phyloP scores from a whole-genome alignment of 352 stramenopile species.

The Pythium dissimile region DNA sequence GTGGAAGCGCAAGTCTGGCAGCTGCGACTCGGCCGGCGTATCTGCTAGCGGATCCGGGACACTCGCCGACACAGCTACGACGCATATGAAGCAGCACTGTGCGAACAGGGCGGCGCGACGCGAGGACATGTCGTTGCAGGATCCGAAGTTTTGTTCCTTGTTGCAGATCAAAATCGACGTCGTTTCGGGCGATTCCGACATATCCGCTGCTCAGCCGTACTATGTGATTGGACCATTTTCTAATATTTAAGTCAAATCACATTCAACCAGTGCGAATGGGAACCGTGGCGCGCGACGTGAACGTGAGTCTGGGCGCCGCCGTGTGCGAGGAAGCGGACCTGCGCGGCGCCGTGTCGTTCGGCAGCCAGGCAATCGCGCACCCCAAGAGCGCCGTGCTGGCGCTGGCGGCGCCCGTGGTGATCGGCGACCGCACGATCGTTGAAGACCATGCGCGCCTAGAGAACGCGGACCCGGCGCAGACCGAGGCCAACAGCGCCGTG shows the following conservation, averaged over 20 bases:
- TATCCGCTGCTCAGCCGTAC: too few relatives aligned
- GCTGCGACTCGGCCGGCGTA: neutral
- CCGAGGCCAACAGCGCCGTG: slow-evolving; percentile 13
- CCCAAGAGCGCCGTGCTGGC: slow-evolving; percentile 17
- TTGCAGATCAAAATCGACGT: too few relatives aligned
- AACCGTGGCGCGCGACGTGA: slow-evolving; percentile 10
- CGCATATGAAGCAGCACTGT: too few relatives aligned
- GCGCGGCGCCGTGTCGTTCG: slow-evolving; percentile 25
- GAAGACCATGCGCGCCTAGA: slow-evolving; percentile 38
- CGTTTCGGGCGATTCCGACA: too few relatives aligned
- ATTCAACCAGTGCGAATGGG: too few relatives aligned
- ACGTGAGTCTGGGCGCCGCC: slow-evolving; percentile 21
- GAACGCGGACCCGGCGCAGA: slow-evolving; percentile 25
- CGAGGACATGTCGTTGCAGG: too few relatives aligned
- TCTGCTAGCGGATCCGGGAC: too few relatives aligned
- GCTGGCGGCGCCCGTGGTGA: slow-evolving; percentile 46
- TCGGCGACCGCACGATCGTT: slow-evolving; percentile 75
- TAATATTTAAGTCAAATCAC: too few relatives aligned
- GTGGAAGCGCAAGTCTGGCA: slow-evolving; percentile 26
- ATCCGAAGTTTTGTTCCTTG: too few relatives aligned
- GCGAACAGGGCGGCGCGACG: too few relatives aligned
- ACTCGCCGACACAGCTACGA: too few relatives aligned
- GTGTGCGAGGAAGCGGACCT: slow-evolving; percentile 37
- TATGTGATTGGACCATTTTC: too few relatives aligned
- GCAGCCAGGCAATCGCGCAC: slow-evolving; percentile 29